Evolutionary conservation across 2,329 filamentous ascomycete species (phyloP).

Genomic region (Microdochium nivale): DNA sequence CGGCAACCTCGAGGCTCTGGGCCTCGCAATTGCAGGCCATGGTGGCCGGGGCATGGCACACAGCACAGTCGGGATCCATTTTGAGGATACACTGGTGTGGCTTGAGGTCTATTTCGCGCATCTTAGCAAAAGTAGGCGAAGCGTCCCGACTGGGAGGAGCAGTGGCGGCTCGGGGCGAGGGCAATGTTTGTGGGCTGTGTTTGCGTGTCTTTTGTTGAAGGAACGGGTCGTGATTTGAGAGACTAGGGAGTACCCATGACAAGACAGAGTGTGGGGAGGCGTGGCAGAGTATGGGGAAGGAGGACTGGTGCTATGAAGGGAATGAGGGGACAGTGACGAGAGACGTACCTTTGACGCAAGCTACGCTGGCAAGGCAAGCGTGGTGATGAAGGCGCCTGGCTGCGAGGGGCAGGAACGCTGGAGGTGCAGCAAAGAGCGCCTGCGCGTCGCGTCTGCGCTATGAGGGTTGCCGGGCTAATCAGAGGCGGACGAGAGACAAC

Average conservation of each 20-base stretch:
- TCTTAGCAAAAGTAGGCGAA: constrained; percentile 32
- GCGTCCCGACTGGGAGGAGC: constrained; percentile 16
- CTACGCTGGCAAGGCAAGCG: background rate
- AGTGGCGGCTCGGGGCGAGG: constrained; percentile 2
- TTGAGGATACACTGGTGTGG: constrained; percentile 42
- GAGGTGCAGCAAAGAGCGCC: background rate
- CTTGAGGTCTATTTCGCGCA: constrained; percentile 40
- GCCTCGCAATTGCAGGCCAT: constrained; percentile 57
- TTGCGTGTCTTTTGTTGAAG: background rate
- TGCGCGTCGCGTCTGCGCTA: background rate
- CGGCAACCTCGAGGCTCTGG: constrained; percentile 52
- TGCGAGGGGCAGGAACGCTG: background rate
- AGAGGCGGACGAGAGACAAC: background rate
- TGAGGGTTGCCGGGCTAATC: background rate
- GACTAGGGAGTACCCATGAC: too few relatives aligned
- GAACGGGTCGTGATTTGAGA: too few relatives aligned
- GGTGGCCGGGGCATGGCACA: constrained; percentile 52
- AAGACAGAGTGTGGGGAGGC: background rate
- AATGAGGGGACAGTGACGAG: background rate
- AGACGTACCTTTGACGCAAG: background rate
- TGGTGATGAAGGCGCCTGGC: background rate
- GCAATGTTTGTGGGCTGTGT: background rate
- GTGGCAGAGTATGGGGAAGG: background rate
- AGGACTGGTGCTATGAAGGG: background rate
- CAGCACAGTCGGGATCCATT: constrained; percentile 64